Conservation (phyloP, 192 early-diverging fungal genomes). For the Coemansia sp. region DNA sequence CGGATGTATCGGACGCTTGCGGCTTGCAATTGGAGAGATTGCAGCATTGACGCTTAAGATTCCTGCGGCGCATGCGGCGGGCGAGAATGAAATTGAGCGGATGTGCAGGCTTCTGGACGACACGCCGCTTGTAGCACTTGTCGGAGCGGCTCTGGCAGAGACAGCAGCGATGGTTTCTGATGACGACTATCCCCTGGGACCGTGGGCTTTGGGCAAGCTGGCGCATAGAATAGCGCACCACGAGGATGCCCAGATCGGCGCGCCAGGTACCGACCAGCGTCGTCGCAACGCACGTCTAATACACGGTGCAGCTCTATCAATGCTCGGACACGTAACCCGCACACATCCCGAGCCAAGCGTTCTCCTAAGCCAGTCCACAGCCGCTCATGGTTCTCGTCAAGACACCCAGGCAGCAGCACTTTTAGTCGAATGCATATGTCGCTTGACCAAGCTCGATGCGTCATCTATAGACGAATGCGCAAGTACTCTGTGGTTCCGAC, state of each 20-base stretch:
- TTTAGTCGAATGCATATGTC: slow-evolving; percentile 28
- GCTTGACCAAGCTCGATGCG: slow-evolving; percentile 15
- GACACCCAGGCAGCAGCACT: slow-evolving; percentile 4
- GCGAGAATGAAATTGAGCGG: slow-evolving; percentile 36
- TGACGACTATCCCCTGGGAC: slow-evolving; percentile 11
- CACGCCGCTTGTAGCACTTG: slow-evolving; percentile 19
- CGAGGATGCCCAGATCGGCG: background rate
- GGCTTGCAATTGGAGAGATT: slow-evolving; percentile 24
- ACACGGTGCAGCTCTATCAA: background rate
- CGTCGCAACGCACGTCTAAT: background rate
- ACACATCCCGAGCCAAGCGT: background rate
- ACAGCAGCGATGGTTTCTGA: background rate
- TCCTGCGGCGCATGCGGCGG: slow-evolving; percentile 19
- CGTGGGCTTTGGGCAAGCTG: slow-evolving; percentile 16
- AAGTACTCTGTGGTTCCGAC: slow-evolving; percentile 27
- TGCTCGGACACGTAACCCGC: background rate
- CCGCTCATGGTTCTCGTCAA: background rate
- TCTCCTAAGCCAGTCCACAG: background rate
- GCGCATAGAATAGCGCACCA: background rate
- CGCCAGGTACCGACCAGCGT: background rate
- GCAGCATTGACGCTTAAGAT: slow-evolving; percentile 22
- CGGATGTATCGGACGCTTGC: slow-evolving; percentile 15
- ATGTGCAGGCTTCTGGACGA: slow-evolving; percentile 45
- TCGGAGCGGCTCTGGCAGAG: slow-evolving; percentile 26
- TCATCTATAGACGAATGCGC: slow-evolving; percentile 7